phyloP scores from a whole-genome alignment of 2,329 filamentous ascomycete genomes.

The Sphaerulina populicola region DNA sequence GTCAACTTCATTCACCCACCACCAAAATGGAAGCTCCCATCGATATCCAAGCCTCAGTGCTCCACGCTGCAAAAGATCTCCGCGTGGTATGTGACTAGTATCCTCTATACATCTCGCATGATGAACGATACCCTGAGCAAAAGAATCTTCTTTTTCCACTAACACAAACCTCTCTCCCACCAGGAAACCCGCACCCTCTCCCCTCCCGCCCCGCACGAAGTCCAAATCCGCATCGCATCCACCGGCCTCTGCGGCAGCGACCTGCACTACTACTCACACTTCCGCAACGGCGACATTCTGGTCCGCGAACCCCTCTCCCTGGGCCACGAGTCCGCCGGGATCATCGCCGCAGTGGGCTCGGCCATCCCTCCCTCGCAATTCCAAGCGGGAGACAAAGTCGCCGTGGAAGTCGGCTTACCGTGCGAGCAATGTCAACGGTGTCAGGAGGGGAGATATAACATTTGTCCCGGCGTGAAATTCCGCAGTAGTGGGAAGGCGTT shows the following conservation, averaged over 20 bases:
- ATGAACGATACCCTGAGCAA: not conserved
- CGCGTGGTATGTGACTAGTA: constrained; percentile 42
- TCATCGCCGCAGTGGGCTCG: constrained; percentile 63
- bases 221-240: constrained; percentile 56
- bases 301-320: constrained; percentile 75
- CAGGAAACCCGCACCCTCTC: constrained; percentile 48
- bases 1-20: not conserved
- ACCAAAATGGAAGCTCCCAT: constrained; percentile 16
- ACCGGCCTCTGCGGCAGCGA: constrained; percentile 66
- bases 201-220: constrained; percentile 45
- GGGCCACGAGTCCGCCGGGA: constrained; percentile 69
- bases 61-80: constrained; percentile 54
- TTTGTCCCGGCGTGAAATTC: constrained; percentile 53
- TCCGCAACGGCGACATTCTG: constrained; percentile 77
- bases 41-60: constrained; percentile 45
- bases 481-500: constrained; percentile 52
- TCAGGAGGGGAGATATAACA: constrained; percentile 52
- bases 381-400: constrained; percentile 69
- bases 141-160: too few relatives aligned
- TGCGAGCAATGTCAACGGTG: constrained; percentile 58
- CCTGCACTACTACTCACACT: constrained; percentile 78
- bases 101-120: not conserved
- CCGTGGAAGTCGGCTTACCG: constrained; percentile 84
- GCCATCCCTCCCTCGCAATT: constrained; percentile 38
- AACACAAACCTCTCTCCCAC: not conserved